Conservation (phyloP, 331 rosid genomes). For the Rhamnella rubrinervis region DNA sequence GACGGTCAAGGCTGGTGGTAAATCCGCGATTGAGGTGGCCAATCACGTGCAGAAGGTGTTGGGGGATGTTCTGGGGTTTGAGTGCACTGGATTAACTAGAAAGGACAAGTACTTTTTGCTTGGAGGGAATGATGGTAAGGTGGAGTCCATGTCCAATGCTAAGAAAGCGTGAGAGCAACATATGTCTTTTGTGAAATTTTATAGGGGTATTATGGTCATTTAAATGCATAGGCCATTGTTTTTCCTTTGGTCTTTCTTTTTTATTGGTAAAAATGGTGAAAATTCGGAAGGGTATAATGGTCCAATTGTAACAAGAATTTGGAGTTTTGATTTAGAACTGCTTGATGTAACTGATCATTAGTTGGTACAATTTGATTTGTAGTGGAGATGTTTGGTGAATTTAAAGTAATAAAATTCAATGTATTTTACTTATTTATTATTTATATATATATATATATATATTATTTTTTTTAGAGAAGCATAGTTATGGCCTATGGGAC, state of each 20-base stretch:
- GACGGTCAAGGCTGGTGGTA: constrained; percentile 71
- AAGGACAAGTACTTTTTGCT: constrained; percentile 84
- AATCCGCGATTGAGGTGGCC: constrained; percentile 84
- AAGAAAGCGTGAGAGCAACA: constrained; percentile 26
- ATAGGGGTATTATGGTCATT: background rate
- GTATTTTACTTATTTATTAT: too few species aligned
- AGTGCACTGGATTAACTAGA: constrained; percentile 78
- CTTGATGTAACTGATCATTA: background rate
- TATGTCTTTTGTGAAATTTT: background rate
- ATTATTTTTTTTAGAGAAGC: too few species aligned
- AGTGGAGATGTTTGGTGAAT: too few species aligned
- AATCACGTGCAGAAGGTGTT: constrained; percentile 62
- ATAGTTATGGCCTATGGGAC: too few species aligned
- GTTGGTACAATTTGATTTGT: too few species aligned
- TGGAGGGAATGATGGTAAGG: constrained; percentile 92
- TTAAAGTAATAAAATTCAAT: too few species aligned
- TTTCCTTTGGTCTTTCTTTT: background rate
- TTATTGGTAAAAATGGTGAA: background rate
- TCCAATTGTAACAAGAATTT: background rate
- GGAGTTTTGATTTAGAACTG: background rate
- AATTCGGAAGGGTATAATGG: background rate
- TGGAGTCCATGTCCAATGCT: constrained; percentile 48
- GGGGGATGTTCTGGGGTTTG: constrained; percentile 77
- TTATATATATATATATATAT: too few species aligned
- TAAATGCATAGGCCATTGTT: background rate